Evolutionary conservation across 2,329 filamentous ascomycete species (phyloP).

Genomic region (Fusarium newnesense): DNA sequence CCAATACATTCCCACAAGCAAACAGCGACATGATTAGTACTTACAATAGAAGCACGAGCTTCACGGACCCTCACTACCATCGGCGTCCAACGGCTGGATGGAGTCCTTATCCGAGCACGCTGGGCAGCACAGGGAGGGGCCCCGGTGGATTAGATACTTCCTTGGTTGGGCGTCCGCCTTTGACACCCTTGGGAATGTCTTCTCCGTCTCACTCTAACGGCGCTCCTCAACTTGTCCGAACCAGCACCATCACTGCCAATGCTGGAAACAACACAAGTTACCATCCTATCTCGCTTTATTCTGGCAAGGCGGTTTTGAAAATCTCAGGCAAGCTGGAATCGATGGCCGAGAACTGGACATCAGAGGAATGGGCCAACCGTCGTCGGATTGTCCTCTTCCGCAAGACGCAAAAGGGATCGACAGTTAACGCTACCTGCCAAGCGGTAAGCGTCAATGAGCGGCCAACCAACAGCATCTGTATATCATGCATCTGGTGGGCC

Average conservation of each 20-base stretch:
- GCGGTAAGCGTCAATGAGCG: conserved; percentile 83
- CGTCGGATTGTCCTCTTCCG: conserved; percentile 90
- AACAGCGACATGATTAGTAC: conserved; percentile 65
- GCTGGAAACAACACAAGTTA: conserved; percentile 60
- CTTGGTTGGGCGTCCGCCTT: conserved; percentile 56
- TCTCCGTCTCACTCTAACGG: conserved; percentile 48
- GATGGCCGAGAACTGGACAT: conserved; percentile 86
- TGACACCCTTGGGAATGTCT: conserved; percentile 62
- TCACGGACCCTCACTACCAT: conserved; percentile 60
- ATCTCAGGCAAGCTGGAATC: conserved; percentile 84
- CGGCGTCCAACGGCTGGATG: conserved; percentile 52
- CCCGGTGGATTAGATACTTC: conserved; percentile 56
- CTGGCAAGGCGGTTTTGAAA: conserved; percentile 85
- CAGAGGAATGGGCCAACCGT: conserved; percentile 81
- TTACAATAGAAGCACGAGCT: conserved; percentile 62
- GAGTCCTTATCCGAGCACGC: conserved; percentile 55
- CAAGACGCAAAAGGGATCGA: conserved; percentile 83
- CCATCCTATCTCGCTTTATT: conserved; percentile 84
- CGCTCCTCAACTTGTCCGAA: conserved; percentile 64
- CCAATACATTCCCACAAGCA: conserved; percentile 52
- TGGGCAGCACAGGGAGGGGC: conserved; percentile 55
- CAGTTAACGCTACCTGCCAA: conserved; percentile 82
- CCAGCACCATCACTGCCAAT: conserved; percentile 61
- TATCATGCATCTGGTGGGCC: conserved; percentile 98
- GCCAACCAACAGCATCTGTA: conserved; percentile 85